Evolutionary conservation across 176 grass and related monocot species (phyloP), one percentile per base, ranked within the genome.

Genomic region (Ensete glaucum): DNA sequence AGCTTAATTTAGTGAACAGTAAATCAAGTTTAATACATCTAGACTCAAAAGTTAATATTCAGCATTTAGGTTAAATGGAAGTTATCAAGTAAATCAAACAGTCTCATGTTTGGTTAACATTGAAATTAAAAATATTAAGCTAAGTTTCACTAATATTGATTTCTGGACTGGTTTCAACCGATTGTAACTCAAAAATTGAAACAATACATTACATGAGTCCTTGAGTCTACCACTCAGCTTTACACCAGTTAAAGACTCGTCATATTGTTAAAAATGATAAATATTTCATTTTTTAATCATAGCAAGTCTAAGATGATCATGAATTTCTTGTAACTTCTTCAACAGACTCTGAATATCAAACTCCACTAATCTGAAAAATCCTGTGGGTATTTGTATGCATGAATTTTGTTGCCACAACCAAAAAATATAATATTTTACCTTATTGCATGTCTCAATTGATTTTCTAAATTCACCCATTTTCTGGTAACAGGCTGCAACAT

Each of bases 401-500:
- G n/a, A 10, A 54, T 53, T 13, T 25, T 52, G 12, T 27, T 13
- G 23, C 9, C 26, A 14, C 0, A 11, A 27, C 23, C 0, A 56
- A 56, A 9, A 26, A 0, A 73, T 8, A 49, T 15, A 56, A 54
- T 52, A 75, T 73, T 21, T 20, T 73, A 94, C 95, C 90, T 98
- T 98, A 83, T 98, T 94, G 84, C 95, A 98, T 10, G 82, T 75
- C 69, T 98, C 95, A 78, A 91, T 89, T 54, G 95, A 93, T 80
- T 89, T 98, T 81, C 86, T 93, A 69, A 83, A 81, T 68, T 98
- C 88, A 13, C 82, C 88, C 53, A 89, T 85, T 87, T 91, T 98
- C 84, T 94, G 90, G 74, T 93, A 91, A 84, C 95, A 98, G 76
- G 86, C 86, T 74, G 90, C 95, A 71, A 98, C 88, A 87, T 98